Conservation (phyloP, 2,329 filamentous ascomycete genomes). For the Geosmithia putterillii region DNA sequence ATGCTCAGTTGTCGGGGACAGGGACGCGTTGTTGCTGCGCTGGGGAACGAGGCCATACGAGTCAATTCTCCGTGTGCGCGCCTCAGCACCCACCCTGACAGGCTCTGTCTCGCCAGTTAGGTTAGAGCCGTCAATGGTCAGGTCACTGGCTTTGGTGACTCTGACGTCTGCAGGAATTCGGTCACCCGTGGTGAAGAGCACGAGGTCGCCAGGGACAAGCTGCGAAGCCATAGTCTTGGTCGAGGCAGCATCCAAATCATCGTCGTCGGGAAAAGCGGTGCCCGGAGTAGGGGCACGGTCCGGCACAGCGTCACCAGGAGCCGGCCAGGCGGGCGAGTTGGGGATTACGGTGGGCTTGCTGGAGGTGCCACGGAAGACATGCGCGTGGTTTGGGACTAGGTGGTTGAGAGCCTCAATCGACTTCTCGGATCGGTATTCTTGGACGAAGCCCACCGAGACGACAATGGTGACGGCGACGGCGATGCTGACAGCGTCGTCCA, state of each 20-base stretch:
- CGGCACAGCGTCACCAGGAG: constrained; percentile 25
- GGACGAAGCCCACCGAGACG: constrained; percentile 88
- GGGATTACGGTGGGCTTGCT: constrained; percentile 18
- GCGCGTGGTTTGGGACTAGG: constrained; percentile 87
- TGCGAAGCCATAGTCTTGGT: constrained; percentile 77
- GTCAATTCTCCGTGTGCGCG: constrained; percentile 21
- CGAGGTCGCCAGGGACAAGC: constrained; percentile 83
- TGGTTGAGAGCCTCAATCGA: constrained; percentile 91
- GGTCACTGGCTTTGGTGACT: constrained; percentile 78
- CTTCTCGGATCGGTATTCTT: constrained; percentile 96
- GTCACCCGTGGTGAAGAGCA: constrained; percentile 90
- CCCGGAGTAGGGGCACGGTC: constrained; percentile 30
- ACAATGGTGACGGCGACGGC: constrained; percentile 94
- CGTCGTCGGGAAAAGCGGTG: constrained; percentile 47
- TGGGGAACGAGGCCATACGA: constrained; percentile 15
- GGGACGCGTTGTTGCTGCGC: constrained; percentile 22
- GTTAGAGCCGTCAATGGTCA: constrained; percentile 94
- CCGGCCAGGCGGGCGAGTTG: constrained; percentile 35
- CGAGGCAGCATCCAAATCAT: constrained; percentile 58
- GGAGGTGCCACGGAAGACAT: constrained; percentile 62
- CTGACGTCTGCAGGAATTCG: constrained; percentile 93
- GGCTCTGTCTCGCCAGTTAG: constrained; percentile 94
- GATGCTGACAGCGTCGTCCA: constrained; percentile 91
- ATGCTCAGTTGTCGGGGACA: constrained; percentile 24
- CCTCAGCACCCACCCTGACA: constrained; percentile 63